Base-by-base conservation (phyloP, 2,329 filamentous ascomycete genomes). In the Coleophoma crateriformis region DNA sequence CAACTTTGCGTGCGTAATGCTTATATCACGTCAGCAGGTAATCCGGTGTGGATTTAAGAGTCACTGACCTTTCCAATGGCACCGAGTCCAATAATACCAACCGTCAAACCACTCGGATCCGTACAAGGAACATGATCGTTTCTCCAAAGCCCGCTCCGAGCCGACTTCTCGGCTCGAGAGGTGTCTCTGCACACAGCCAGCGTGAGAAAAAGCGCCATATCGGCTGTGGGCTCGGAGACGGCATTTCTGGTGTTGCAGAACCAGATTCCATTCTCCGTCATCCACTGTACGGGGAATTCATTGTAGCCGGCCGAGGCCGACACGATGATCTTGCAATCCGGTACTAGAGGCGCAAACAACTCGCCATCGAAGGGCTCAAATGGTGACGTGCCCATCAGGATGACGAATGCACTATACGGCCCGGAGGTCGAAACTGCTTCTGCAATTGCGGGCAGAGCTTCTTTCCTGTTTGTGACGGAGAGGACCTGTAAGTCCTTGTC, bases 31-130 rank as follows among this genome's bases (percentile, higher is more conserved):
- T 51, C 17, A 50, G 32, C 35, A 14, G 4, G 35, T 35, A 32
- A 10, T 17, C 22, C 44, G 33, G 12, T n/a, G 47, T 42, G 11
- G 12, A 17, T 8, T 27, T 17, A 19, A 15, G 12, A 7, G n/a
- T 35, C 33, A 22, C 15, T 33, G 32, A 56, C 54, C 35, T 55
- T 57, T 0, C 88, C 88, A 54, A 92, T 92, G 4, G 87, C 87
- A 17, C 88, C 88, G 86, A 92, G 90, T 4, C 88, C 88, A 33
- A 92, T 67, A 51, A 92, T 88, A 0, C 88, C 88, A 4, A 79
- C 61, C 2, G 27, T 51, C 41, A 53, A 20, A 7, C 47, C 53
- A 8, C 64, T 61, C 1, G 75, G 73, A 56, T 77, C 74, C 7
- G 58, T 61, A 4, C 63, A 63, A 0, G 71, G 70, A 0, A 67